phyloP scores from a whole-genome alignment of 805 yeast genomes.

The Pichia thaimueangensis region DNA sequence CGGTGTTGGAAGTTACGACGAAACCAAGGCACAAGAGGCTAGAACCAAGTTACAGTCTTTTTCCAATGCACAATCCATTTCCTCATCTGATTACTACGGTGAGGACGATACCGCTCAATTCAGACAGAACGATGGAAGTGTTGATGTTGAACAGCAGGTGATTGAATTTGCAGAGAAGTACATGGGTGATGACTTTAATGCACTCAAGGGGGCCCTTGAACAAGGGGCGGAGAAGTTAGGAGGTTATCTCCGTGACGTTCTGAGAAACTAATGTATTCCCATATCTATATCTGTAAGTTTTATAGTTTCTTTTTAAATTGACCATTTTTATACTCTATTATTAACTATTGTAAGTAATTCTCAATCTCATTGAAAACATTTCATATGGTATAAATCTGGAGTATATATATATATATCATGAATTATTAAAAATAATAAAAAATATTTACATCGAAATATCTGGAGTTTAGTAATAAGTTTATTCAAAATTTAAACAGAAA shows the following conservation, averaged over 20 bases:
- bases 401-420: no score
- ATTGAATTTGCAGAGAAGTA: conserved; percentile 63
- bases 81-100: conserved; percentile 89
- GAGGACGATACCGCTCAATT: conserved; percentile 40
- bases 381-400: no score
- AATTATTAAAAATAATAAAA: no score
- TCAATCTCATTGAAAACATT: no score
- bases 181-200: conserved; percentile 79
- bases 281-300: no score
- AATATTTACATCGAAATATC: no score
- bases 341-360: no score
- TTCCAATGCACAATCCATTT: conserved; percentile 82
- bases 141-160: conserved; percentile 45
- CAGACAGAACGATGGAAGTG: conserved; percentile 19
- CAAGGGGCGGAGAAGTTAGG: conserved; percentile 89
- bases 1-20: conserved; percentile 82
- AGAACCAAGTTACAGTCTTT: conserved; percentile 71
- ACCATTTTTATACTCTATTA: no score
- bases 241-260: conserved; percentile 77
- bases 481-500: no score
- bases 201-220: conserved; percentile 85
- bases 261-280: no score
- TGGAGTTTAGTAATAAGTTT: no score
- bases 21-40: conserved; percentile 73
- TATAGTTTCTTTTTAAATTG: no score